Percentiles rank a stretch among this genome's conserved stretches.
Conservation (phyloP, 2,329 filamentous ascomycete genomes). For the Lasiodiplodia citricola region DNA sequence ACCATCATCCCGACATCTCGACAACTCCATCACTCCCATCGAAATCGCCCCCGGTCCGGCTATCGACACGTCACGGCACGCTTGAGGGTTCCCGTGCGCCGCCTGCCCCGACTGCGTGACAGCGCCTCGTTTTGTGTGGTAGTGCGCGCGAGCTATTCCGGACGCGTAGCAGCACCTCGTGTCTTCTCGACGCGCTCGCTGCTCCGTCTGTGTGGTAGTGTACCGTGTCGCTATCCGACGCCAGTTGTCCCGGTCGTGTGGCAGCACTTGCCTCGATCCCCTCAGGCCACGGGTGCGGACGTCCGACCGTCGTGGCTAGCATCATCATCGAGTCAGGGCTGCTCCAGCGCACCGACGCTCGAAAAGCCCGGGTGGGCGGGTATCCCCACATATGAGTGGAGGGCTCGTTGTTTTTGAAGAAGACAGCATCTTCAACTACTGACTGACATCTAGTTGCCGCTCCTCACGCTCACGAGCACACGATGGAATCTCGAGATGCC, state of each 20-base stretch:
- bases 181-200: conserved; percentile 1
- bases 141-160: not conserved
- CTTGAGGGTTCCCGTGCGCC: conserved; percentile 9
- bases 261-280: not conserved
- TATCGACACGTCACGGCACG: not conserved
- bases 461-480: not conserved
- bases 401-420: not conserved
- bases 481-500: conserved; percentile 4
- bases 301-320: not conserved
- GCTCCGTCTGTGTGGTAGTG: not conserved
- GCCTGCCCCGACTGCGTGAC: conserved; percentile 8
- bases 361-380: conserved; percentile 22
- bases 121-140: conserved; percentile 3
- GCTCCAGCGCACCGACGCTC: conserved; percentile 11
- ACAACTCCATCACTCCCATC: not conserved
- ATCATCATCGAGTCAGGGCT: conserved; percentile 9
- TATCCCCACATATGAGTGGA: conserved; percentile 10
- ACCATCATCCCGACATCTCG: not conserved
- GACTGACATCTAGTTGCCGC: not conserved
- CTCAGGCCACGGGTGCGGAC: not conserved
- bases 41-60: not conserved
- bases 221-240: not conserved
- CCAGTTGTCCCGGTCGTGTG: not conserved
- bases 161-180: conserved; percentile 1
- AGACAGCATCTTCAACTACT: not conserved